Percentiles rank a stretch among this genome's conserved stretches.
These are phyloP conservation scores for Aphanomyces astaci DNA, from an alignment of 352 stramenopile genomes.

Conservation along the genomic window DNA sequence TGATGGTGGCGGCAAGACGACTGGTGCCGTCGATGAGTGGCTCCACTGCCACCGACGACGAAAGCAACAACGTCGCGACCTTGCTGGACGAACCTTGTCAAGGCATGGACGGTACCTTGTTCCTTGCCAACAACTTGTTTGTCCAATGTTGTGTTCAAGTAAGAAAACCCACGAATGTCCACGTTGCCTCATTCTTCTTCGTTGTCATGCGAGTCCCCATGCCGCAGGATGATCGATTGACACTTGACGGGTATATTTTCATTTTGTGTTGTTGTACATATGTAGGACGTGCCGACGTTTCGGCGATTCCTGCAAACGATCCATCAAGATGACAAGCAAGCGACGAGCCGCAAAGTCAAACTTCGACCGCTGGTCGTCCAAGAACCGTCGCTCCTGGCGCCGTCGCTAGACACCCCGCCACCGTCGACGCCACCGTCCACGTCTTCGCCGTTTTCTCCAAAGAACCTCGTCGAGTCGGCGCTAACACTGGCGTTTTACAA, in stretches of 20 bases:
- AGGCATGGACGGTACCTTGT: constrained; percentile 38
- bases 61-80: constrained; percentile 10
- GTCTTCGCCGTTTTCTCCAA: constrained; percentile 24
- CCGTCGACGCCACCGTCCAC: constrained; percentile 21
- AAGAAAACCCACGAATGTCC: too few species aligned
- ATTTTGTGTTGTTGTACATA: constrained; percentile 50
- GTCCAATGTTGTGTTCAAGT: constrained; percentile 47
- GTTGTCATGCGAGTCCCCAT: too few species aligned
- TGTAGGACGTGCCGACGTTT: constrained; percentile 35
- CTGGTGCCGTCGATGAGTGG: constrained; percentile 21
- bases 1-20: too few species aligned
- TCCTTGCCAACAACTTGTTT: constrained; percentile 60
- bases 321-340: constrained; percentile 22
- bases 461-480: not conserved
- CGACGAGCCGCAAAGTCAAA: constrained; percentile 38
- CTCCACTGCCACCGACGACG: constrained; percentile 7
- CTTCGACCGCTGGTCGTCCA: constrained; percentile 32
- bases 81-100: constrained; percentile 19
- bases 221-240: too few species aligned
- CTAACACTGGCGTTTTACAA: constrained; percentile 53
- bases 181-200: too few species aligned
- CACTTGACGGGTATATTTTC: too few species aligned
- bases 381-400: not conserved
- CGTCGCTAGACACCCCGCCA: not conserved
- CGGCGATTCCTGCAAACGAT: constrained; percentile 18